These are phyloP conservation scores for Asterochloris erici DNA, from an alignment of 139 green algal species.

Conservation along the genomic window DNA sequence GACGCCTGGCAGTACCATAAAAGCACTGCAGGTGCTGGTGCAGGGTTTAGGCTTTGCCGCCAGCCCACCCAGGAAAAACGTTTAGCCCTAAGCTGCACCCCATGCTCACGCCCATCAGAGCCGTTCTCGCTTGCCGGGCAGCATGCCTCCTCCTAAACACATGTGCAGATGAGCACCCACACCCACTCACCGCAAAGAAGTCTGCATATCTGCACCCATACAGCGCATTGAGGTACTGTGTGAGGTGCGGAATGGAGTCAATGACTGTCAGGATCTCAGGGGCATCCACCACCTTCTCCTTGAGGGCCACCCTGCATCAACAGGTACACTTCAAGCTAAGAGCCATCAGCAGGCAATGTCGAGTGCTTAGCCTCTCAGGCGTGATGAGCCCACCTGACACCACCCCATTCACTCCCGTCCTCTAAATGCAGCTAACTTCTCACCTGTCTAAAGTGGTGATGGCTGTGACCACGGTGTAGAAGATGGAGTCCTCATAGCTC, in stretches of 20 bases:
- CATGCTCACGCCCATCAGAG: not conserved
- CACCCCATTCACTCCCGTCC: not conserved
- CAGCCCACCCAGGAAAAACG: too few species aligned
- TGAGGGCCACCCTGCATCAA: conserved; percentile 38
- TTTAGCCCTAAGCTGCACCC: not conserved
- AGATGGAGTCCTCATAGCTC: conserved; percentile 81
- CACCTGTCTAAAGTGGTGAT: conserved; percentile 70
- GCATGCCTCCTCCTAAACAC: not conserved
- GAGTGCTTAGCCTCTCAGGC: not conserved
- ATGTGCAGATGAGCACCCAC: not conserved
- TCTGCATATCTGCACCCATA: conserved; percentile 89
- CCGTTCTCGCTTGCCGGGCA: not conserved
- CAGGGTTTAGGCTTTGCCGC: too few species aligned
- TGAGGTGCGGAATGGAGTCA: conserved; percentile 70
- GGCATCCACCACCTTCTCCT: conserved; percentile 60
- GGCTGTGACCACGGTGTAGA: conserved; percentile 85
- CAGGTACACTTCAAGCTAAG: not conserved
- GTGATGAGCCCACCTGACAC: too few species aligned
- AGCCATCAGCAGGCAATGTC: not conserved
- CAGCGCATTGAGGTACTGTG: conserved; percentile 81
- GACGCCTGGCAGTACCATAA: too few species aligned
- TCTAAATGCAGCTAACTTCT: conserved; percentile 36
- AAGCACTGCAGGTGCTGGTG: too few species aligned
- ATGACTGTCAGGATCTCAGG: conserved; percentile 96
- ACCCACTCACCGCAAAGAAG: conserved; percentile 75